phyloP scores from a whole-genome alignment of 2,329 filamentous ascomycete genomes.

The Bimuria novae-zelandiae region DNA sequence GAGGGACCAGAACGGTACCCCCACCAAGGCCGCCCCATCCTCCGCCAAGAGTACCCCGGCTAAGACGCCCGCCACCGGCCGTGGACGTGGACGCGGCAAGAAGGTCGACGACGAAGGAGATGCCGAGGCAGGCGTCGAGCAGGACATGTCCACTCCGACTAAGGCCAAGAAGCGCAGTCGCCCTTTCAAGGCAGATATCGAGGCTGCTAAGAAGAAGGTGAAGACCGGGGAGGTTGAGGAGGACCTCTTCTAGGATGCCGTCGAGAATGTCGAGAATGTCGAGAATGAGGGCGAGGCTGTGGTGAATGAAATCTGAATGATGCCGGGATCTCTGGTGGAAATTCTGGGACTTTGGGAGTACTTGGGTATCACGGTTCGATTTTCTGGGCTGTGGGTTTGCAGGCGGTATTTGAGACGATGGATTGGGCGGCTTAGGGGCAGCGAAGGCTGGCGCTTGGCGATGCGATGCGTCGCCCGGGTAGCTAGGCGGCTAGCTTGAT shows the following conservation, averaged over 20 bases:
- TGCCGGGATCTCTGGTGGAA: neutral
- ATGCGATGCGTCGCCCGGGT: no score
- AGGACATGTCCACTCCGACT: no score
- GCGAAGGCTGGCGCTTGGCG: no score
- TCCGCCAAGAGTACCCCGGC: neutral
- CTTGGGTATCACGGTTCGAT: neutral
- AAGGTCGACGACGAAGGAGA: neutral
- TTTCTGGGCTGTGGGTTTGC: no score
- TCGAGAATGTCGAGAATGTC: no score
- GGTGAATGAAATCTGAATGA: neutral
- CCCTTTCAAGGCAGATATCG: neutral
- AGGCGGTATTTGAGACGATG: no score
- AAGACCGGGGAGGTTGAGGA: constrained; percentile 4
- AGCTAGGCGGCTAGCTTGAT: no score
- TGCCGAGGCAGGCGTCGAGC: no score
- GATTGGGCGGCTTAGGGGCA: no score
- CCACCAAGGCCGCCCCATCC: neutral
- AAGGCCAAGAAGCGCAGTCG: constrained; percentile 3
- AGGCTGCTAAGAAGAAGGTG: constrained; percentile 3
- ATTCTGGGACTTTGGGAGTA: neutral
- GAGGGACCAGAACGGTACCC: neutral
- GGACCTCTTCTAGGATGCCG: neutral
- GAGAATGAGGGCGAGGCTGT: neutral
- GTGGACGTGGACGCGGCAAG: constrained; percentile 2
- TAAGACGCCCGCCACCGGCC: neutral